A percentile compares a stretch with the other conserved stretches of the same genome.
Conservation (phyloP, 306 rosid genomes). For the Medicago ruthenica region DNA sequence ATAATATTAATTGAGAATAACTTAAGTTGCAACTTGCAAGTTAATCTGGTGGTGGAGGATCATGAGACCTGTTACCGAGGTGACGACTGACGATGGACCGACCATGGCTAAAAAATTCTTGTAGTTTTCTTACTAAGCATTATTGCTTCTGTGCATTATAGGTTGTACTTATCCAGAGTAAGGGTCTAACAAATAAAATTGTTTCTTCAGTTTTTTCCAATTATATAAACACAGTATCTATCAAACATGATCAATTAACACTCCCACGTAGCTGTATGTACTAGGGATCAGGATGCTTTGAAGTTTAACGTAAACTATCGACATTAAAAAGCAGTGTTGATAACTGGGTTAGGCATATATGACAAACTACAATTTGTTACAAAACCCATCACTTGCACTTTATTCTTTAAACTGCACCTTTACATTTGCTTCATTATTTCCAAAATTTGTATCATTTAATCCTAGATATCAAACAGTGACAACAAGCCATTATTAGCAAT, state of each 20-base stretch:
- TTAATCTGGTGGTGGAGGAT: conserved; percentile 23
- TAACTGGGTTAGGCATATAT: conserved; percentile 9
- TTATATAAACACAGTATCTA: neutral
- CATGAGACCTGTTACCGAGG: neutral
- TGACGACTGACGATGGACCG: neutral
- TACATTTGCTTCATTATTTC: conserved; percentile 21
- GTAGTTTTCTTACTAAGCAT: neutral
- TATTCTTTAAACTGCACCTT: neutral
- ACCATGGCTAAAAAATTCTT: neutral
- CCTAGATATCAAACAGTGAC: conserved; percentile 8
- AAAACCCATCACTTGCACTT: neutral
- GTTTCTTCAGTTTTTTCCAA: neutral
- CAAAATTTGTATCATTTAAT: conserved; percentile 20
- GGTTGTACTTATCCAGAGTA: neutral
- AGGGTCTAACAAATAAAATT: neutral
- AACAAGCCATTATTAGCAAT: conserved; percentile 12
- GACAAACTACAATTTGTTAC: neutral
- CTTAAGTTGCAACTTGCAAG: conserved; percentile 22
- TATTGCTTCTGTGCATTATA: neutral
- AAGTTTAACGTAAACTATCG: neutral
- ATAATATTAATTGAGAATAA: conserved; percentile 7
- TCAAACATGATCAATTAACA: neutral
- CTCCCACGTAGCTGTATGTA: neutral
- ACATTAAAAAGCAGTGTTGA: conserved; percentile 9
- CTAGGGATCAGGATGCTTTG: neutral